phyloP scores from a whole-genome alignment of 805 yeast genomes.

The Metschnikowia drakensbergensis region DNA sequence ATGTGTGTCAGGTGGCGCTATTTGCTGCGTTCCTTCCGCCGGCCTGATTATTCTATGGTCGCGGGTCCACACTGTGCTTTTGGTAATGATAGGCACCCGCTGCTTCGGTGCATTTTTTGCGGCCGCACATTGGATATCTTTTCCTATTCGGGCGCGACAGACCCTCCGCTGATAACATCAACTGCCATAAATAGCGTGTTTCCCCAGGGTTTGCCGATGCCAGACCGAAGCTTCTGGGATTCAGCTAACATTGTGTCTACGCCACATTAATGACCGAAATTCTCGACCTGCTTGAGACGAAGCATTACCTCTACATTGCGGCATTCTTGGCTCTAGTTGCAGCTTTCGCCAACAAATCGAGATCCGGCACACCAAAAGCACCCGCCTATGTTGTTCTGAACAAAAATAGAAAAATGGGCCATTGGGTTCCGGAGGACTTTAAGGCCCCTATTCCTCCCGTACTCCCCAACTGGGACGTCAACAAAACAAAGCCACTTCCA shows the following conservation, averaged over 20 bases:
- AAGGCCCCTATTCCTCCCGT: conserved; percentile 48
- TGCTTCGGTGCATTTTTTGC: conserved; percentile 3
- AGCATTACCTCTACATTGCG: conserved; percentile 15
- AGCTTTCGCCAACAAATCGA: conserved; percentile 6
- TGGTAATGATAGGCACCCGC: neutral
- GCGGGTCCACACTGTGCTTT: neutral
- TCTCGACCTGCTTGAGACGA: conserved; percentile 5
- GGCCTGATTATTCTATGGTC: conserved; percentile 46
- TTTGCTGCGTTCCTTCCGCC: conserved; percentile 90
- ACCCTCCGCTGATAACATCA: conserved; percentile 8
- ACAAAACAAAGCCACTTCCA: conserved; percentile 52
- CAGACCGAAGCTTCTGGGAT: neutral
- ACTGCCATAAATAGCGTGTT: conserved; percentile 6
- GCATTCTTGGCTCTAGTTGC: conserved; percentile 9
- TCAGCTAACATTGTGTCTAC: neutral
- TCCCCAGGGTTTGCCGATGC: neutral
- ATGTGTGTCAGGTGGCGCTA: conserved; percentile 60
- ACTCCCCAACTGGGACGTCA: conserved; percentile 47
- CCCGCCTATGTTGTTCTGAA: conserved; percentile 20
- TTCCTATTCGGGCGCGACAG: conserved; percentile 1
- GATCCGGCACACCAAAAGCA: neutral
- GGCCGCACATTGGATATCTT: conserved; percentile 2
- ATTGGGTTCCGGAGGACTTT: conserved; percentile 53
- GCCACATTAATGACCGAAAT: neutral
- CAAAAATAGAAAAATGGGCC: conserved; percentile 45